Conservation (phyloP, 768 basidiomycete species). For the Amylocystis lapponica region DNA sequence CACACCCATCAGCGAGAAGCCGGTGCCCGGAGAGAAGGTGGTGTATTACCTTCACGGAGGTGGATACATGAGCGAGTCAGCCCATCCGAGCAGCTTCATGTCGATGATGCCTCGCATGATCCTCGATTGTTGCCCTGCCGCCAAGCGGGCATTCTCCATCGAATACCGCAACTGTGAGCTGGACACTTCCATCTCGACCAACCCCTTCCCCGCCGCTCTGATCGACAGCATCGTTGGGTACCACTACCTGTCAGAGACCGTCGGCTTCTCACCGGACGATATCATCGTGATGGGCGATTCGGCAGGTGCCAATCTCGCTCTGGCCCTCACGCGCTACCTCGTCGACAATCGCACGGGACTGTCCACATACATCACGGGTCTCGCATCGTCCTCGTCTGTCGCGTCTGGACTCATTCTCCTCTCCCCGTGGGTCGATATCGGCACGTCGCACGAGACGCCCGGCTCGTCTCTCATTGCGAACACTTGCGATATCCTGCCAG, state of each 20-base stretch:
- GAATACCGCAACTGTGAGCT: conserved; percentile 42
- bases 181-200: conserved; percentile 20
- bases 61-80: conserved; percentile 30
- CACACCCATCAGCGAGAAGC: conserved; percentile 27
- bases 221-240: conserved; percentile 30
- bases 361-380: not conserved
- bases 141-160: conserved; percentile 30
- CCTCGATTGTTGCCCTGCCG: conserved; percentile 12
- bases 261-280: conserved; percentile 36
- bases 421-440: conserved; percentile 53
- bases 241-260: conserved; percentile 38
- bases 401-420: conserved; percentile 38
- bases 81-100: not conserved
- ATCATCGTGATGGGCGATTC: conserved; percentile 49
- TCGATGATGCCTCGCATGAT: conserved; percentile 13
- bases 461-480: conserved; percentile 13
- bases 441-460: conserved; percentile 30
- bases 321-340: conserved; percentile 35
- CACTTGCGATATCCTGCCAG: conserved; percentile 22
- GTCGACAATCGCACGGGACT: conserved; percentile 29
- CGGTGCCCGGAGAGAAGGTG: conserved; percentile 48
- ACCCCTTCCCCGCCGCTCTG: conserved; percentile 45
- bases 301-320: conserved; percentile 46
- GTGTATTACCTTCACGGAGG: conserved; percentile 64
- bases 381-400: not conserved